Conservation (phyloP, 1,284 basidiomycete genomes). For the Filobasidium uniguttulatum region DNA sequence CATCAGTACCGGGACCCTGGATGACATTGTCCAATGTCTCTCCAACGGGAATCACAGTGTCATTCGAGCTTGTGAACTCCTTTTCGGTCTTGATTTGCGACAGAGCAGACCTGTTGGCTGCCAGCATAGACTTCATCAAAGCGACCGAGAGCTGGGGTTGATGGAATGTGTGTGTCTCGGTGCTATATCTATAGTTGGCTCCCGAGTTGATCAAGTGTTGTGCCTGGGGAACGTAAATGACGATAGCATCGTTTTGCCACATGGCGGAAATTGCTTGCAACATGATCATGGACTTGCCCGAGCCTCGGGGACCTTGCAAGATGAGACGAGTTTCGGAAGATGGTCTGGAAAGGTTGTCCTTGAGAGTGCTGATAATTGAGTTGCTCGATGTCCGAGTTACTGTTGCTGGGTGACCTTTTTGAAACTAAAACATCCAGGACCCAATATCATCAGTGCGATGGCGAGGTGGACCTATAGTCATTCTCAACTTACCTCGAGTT, state of each 20-base stretch:
- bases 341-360: conserved; percentile 16
- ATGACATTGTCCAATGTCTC: conserved; percentile 49
- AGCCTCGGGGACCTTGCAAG: conserved; percentile 59
- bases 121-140: conserved; percentile 30
- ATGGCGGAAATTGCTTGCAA: conserved; percentile 69
- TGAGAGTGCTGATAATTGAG: conserved; percentile 23
- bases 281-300: conserved; percentile 70
- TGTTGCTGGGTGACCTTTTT: conserved; percentile 22
- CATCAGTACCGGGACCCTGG: conserved; percentile 46
- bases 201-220: conserved; percentile 66
- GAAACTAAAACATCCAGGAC: conserved; percentile 6
- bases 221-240: conserved; percentile 76
- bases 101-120: conserved; percentile 32
- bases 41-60: conserved; percentile 40
- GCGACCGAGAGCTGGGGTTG: conserved; percentile 46
- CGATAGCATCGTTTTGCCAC: conserved; percentile 58
- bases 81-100: conserved; percentile 29
- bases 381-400: conserved; percentile 31
- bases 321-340: conserved; percentile 1
- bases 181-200: conserved; percentile 59
- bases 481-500: conserved; percentile 23
- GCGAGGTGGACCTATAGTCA: neutral
- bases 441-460: neutral
- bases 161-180: conserved; percentile 59
- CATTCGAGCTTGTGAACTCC: conserved; percentile 23